Conservation (phyloP, 768 basidiomycete species). For the Kwoniella sp. region DNA sequence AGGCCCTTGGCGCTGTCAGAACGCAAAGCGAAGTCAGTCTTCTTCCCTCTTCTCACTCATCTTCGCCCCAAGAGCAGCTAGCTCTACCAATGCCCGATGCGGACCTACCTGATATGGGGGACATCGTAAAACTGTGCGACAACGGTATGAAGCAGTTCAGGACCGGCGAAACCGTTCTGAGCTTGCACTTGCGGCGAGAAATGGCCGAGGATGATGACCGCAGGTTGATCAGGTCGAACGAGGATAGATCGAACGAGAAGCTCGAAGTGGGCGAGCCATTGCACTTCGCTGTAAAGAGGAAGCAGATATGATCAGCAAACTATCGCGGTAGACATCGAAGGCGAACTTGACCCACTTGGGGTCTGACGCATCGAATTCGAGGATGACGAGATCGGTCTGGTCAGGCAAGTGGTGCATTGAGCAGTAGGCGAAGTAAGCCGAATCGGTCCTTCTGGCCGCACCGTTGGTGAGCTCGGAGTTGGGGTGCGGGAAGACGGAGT, state of each 20-base stretch:
- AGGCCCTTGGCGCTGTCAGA: slow-evolving; percentile 70
- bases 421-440: slow-evolving; percentile 94
- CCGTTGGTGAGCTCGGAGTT: slow-evolving; percentile 97
- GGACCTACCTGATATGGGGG: slow-evolving; percentile 73
- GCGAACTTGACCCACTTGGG: slow-evolving; percentile 69
- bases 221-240: slow-evolving; percentile 83
- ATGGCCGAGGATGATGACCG: slow-evolving; percentile 91
- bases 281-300: slow-evolving; percentile 63
- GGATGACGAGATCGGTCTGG: slow-evolving; percentile 86
- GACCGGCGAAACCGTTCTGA: slow-evolving; percentile 79
- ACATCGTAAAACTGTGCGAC: slow-evolving; percentile 98
- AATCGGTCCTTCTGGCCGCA: slow-evolving; percentile 89
- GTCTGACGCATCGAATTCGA: slow-evolving; percentile 93
- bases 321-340: background rate
- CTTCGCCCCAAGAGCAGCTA: slow-evolving; percentile 1
- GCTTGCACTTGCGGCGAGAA: slow-evolving; percentile 84
- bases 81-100: background rate
- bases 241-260: slow-evolving; percentile 89
- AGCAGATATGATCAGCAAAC: slow-evolving; percentile 10
- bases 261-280: slow-evolving; percentile 82
- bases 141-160: slow-evolving; percentile 83
- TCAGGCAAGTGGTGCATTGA: slow-evolving; percentile 92
- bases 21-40: background rate
- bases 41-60: background rate
- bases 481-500: slow-evolving; percentile 94